Conservation (phyloP, 164 flowering plant genomes). For the Vitis amurensis region DNA sequence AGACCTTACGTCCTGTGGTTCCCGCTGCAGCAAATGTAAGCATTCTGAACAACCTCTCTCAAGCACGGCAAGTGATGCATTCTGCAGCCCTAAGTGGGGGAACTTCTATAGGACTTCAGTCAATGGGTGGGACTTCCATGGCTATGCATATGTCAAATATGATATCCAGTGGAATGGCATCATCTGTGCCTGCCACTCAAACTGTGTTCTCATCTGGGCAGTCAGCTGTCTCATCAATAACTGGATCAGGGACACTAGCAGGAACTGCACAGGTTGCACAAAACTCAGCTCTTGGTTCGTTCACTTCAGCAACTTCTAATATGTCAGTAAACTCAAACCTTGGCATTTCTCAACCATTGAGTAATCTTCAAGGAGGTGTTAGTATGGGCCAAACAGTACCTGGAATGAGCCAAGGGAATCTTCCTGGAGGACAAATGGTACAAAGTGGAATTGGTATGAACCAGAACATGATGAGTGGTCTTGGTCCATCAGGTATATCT, state of each 20-base stretch:
- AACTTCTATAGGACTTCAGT: constrained; percentile 64
- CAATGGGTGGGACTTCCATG: constrained; percentile 68
- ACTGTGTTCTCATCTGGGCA: constrained; percentile 66
- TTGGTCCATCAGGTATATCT: constrained; percentile 50
- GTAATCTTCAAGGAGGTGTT: constrained; percentile 60
- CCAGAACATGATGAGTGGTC: constrained; percentile 59
- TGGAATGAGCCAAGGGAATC: constrained; percentile 66
- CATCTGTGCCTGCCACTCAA: constrained; percentile 69
- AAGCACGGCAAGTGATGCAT: constrained; percentile 70
- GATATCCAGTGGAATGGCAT: constrained; percentile 89
- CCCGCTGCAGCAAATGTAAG: constrained; percentile 78
- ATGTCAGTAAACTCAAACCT: constrained; percentile 60
- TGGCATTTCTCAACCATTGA: constrained; percentile 63
- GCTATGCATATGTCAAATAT: constrained; percentile 86
- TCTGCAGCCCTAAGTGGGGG: constrained; percentile 66
- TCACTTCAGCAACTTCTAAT: constrained; percentile 56
- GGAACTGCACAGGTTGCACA: constrained; percentile 60
- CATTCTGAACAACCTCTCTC: constrained; percentile 82
- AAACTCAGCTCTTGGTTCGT: constrained; percentile 54
- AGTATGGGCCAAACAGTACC: constrained; percentile 64
- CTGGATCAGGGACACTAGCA: constrained; percentile 57
- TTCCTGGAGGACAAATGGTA: constrained; percentile 64
- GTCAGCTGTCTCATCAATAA: constrained; percentile 47
- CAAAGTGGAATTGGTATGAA: constrained; percentile 70
- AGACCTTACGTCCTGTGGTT: constrained; percentile 57